A percentile compares a stretch with the other conserved stretches of the same genome.
These are phyloP conservation scores for Oryza punctata DNA, from an alignment of 176 grass and related monocot genomes.

Conservation along the genomic window DNA sequence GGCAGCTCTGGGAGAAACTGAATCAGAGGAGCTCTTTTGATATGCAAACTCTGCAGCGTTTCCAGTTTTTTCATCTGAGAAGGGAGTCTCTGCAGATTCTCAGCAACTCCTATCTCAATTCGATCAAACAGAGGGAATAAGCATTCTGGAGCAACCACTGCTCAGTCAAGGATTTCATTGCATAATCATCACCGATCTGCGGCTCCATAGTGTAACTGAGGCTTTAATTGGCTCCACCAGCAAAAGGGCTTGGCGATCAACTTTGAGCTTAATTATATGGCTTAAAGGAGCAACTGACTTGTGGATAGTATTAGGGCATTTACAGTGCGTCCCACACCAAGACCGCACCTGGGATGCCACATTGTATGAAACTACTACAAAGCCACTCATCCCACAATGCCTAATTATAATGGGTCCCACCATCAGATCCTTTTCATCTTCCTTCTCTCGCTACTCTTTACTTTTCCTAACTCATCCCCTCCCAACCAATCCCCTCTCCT, in stretches of 20 bases:
- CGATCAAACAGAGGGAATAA: background rate
- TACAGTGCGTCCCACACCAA: too few relatives aligned
- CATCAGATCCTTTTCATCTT: too few relatives aligned
- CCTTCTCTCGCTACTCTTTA: too few relatives aligned
- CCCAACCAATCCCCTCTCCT: too few relatives aligned
- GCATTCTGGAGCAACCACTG: slow-evolving; percentile 37
- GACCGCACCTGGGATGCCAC: too few relatives aligned
- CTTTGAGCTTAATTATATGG: slow-evolving; percentile 27
- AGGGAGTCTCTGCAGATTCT: background rate
- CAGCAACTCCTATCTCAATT: slow-evolving; percentile 25
- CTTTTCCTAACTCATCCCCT: too few relatives aligned
- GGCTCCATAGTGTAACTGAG: slow-evolving; percentile 4
- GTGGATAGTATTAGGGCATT: too few relatives aligned
- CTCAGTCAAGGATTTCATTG: background rate
- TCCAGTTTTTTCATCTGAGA: background rate
- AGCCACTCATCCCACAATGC: too few relatives aligned
- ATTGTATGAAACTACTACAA: too few relatives aligned
- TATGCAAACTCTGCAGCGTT: slow-evolving; percentile 20
- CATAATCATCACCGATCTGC: slow-evolving; percentile 9
- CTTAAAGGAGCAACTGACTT: background rate
- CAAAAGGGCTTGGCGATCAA: slow-evolving; percentile 15
- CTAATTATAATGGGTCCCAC: too few relatives aligned
- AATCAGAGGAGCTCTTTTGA: slow-evolving; percentile 12
- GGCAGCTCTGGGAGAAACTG: slow-evolving; percentile 23
- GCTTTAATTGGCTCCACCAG: slow-evolving; percentile 42